Evolutionary conservation across 2,329 filamentous ascomycete species (phyloP), one percentile per base, ranked within the genome.

Genomic region (Helicocarpus griseus): DNA sequence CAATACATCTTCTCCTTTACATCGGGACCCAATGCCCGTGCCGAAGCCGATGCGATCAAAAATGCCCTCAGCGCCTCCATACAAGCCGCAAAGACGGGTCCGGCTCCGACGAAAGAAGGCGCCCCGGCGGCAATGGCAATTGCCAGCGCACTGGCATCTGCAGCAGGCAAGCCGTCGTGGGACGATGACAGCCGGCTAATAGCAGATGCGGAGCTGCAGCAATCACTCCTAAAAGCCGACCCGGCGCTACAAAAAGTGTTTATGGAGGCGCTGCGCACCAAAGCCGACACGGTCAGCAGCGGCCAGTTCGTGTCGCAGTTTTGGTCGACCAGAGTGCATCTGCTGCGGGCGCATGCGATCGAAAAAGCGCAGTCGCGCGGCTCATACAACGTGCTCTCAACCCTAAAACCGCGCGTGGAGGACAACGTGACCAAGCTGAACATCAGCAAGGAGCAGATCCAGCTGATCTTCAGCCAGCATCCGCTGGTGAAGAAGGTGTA

Each of bases 391-490:
- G 90, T 97, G 5, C 76, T 98, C 17, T 90, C 93, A 0, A 86
- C 87, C 17, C 83, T 97, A 60, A 95, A 94, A 65, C 86, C 87
- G 5, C 81, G 83, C 50, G 81, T 85, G 5, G 82, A 87, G 51
- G 83, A 88, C 58, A 85, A 85, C 56, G 82, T 85, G 54, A 77
- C 85, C 41, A 89, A 86, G 67, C 76, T 96, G 60, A 90, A 87
- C 62, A 85, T 98, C 56, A 93, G 83, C 58, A 85, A 89, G 54
- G 90, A 96, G 68, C 90, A 97, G 68, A 88, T 97, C 48, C 86
- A 90, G 63, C 81, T 95, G 63, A 93, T 98, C 49, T 90, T 98
- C 69, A 83, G 80, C 54, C 93, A 97, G 66, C 91, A 98, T 67
- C 89, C 93, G 1, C 76, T 98, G 0, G 85, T 98, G 53, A 87